Conservation (phyloP, 2,329 filamentous ascomycete species). For the Lachnellula subtilissima region DNA sequence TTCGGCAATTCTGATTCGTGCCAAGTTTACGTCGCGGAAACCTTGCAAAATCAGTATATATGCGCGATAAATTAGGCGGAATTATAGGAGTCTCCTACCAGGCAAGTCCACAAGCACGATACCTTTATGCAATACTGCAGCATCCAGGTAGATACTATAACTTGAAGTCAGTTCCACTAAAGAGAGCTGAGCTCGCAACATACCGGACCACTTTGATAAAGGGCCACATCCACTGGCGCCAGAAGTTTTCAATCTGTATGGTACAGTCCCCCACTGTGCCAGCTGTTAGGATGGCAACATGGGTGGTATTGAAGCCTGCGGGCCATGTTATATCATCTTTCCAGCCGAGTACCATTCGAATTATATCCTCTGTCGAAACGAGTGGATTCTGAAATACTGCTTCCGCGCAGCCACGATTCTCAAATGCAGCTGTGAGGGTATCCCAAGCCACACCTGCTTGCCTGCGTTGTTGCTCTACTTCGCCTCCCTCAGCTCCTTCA, state of each 20-base stretch:
- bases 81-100: constrained; percentile 1
- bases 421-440: constrained; percentile 8
- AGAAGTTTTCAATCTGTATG: constrained; percentile 3
- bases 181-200: not conserved
- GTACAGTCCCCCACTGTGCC: constrained; percentile 1
- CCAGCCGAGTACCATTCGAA: constrained; percentile 7
- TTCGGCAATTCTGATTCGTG: constrained; percentile 11
- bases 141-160: constrained; percentile 9
- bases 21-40: constrained; percentile 14
- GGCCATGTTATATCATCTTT: constrained; percentile 10
- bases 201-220: constrained; percentile 16
- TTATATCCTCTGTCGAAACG: constrained; percentile 4
- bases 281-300: constrained; percentile 1
- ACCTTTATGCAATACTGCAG: constrained; percentile 8
- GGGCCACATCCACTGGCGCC: constrained; percentile 9
- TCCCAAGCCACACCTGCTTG: constrained; percentile 12
- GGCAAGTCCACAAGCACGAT: constrained; percentile 15
- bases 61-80: not conserved
- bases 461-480: constrained; percentile 2
- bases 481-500: not conserved
- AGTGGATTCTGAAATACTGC: constrained; percentile 1
- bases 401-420: constrained; percentile 5
- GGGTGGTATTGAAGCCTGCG: constrained; percentile 1
- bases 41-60: constrained; percentile 10
- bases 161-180: not conserved